These are phyloP conservation scores for Umbelopsis isabellina DNA, from an alignment of 192 early-diverging fungal species.

Conservation along the genomic window DNA sequence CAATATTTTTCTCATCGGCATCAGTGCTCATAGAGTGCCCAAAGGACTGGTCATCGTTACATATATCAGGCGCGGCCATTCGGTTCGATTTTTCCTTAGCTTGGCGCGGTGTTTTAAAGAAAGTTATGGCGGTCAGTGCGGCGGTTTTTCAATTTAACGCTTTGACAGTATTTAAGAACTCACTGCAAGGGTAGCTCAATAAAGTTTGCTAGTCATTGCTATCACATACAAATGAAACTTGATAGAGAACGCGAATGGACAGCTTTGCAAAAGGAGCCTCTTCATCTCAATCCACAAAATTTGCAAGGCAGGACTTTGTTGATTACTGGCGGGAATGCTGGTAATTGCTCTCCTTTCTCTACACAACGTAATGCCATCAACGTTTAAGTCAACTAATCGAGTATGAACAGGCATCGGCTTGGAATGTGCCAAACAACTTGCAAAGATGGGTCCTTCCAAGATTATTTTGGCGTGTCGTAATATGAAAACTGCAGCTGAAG, in stretches of 20 bases:
- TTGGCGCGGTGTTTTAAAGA: too few species aligned
- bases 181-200: too few species aligned
- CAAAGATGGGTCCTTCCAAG: conserved; percentile 22
- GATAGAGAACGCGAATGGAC: neutral
- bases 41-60: too few species aligned
- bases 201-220: too few species aligned
- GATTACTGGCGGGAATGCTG: conserved; percentile 33
- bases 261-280: neutral
- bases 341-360: conserved; percentile 6
- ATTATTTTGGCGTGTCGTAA: conserved; percentile 34
- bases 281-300: conserved; percentile 3
- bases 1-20: too few species aligned
- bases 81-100: too few species aligned
- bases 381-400: neutral
- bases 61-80: too few species aligned
- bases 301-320: conserved; percentile 28
- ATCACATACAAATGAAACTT: neutral
- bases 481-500: conserved; percentile 23
- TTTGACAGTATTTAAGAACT: too few species aligned
- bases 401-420: conserved; percentile 27
- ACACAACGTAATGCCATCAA: neutral
- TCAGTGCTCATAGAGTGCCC: too few species aligned
- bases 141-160: too few species aligned
- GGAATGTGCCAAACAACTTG: conserved; percentile 23
- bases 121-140: too few species aligned